Evolutionary conservation across 371 early-diverging fungal genomes (phyloP), one percentile per base, ranked within the genome.

Genomic region (Mortierella sp.): DNA sequence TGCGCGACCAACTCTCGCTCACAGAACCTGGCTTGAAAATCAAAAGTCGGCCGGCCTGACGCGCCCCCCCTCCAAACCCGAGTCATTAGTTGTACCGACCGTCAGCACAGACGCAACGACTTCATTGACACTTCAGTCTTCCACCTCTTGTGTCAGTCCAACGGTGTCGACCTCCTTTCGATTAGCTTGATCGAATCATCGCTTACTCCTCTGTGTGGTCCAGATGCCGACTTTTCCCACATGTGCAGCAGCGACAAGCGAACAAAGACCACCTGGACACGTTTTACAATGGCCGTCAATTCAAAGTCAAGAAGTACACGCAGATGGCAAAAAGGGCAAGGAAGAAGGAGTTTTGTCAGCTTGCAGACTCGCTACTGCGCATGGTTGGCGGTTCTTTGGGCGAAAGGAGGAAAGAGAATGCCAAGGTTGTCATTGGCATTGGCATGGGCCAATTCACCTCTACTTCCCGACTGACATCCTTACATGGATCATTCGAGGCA

Each of bases 321-420:
- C 14, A 29, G 55, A 19, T 53, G 21, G 14, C 67, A 9, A 60
- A n/a, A 45, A 53, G 11, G 28, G 55, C 60, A n/a, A 7, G 56
- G 29, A 28, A 1, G n/a, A 0, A 5, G 6, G 67, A 67, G 44
- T 60, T 26, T 11, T 2, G 29, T 19, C 60, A n/a, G 9, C 37
- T 59, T 19, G 44, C 66, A 26, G 53, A 66, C 66, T 16, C 11
- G 29, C 50, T 66, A 7, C 23, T 66, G 59, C 66, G 66, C 14
- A 66, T 66, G 53, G 50, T 66, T 43, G 60, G 66, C 21, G 66
- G 66, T 1, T 52, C 60, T 1, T 37, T 59, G 18, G 53, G 66
- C 15, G 60, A 28, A 43, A 57, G 30, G 59, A 57, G 23, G 37
- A 48, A 57, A 12, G 59, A 43, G 11, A 15, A 50, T 21, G n/a